A percentile compares a stretch with the other conserved stretches of the same genome.
Conservation (phyloP, 2,329 filamentous ascomycete genomes). For the Fusarium verticillioides region DNA sequence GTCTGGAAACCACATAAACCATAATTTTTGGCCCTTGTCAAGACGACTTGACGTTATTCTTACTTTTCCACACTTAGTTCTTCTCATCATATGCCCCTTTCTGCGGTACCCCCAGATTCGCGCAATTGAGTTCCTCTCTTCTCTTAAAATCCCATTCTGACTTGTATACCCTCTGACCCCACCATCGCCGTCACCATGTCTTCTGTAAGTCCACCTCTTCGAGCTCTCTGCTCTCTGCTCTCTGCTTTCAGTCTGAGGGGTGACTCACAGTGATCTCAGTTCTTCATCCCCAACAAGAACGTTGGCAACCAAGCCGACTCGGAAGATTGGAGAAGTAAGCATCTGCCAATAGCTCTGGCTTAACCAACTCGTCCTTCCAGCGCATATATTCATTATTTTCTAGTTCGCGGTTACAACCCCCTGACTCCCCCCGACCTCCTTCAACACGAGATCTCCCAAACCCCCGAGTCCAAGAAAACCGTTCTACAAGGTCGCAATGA, state of each 20-base stretch:
- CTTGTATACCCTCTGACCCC: conserved; percentile 18
- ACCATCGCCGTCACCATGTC: conserved; percentile 40
- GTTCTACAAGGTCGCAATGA: conserved; percentile 72
- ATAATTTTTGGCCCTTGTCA: conserved; percentile 12
- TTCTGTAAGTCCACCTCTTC: conserved; percentile 38
- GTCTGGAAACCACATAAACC: conserved; percentile 25
- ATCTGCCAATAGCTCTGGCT: conserved; percentile 26
- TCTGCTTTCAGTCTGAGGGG: conserved; percentile 24
- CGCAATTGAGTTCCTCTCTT: conserved; percentile 10
- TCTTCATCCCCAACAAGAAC: conserved; percentile 82
- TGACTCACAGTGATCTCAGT: conserved; percentile 54
- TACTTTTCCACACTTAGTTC: not conserved
- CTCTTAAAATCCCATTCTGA: not conserved
- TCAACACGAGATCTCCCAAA: conserved; percentile 86
- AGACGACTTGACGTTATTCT: conserved; percentile 3
- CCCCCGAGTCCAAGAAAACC: conserved; percentile 66
- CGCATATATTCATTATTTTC: conserved; percentile 38
- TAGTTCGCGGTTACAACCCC: conserved; percentile 90
- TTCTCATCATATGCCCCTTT: not conserved
- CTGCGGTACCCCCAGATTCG: not conserved
- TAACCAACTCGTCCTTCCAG: not conserved
- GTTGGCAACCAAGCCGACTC: conserved; percentile 78
- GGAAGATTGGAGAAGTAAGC: conserved; percentile 85
- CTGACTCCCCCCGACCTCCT: conserved; percentile 93
- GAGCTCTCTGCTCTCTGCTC: conserved; percentile 23